phyloP scores from a whole-genome alignment of 352 stramenopile genomes.

The Pythium biforme region DNA sequence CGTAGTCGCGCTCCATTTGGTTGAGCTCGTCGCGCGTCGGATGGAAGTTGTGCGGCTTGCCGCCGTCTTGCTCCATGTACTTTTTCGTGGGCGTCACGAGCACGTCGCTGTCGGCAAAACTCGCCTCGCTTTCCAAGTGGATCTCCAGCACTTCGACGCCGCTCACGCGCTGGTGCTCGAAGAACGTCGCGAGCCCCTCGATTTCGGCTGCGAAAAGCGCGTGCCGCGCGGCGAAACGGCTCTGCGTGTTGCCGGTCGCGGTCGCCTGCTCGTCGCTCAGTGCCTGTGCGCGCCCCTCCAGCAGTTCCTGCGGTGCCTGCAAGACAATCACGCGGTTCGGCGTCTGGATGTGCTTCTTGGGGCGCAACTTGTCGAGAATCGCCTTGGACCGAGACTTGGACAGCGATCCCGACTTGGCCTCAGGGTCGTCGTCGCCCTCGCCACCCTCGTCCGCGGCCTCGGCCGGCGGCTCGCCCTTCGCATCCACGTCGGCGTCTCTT shows the following conservation, averaged over 20 bases:
- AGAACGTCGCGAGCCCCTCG: conserved; percentile 58
- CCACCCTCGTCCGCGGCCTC: conserved; percentile 24
- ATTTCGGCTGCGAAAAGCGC: conserved; percentile 47
- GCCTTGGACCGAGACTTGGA: conserved; percentile 39
- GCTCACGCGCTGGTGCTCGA: conserved; percentile 46
- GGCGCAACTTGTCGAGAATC: conserved; percentile 44
- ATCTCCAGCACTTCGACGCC: conserved; percentile 73
- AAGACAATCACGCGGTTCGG: conserved; percentile 78
- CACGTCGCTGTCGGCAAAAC: conserved; percentile 33
- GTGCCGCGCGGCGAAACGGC: conserved; percentile 46
- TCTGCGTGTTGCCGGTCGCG: conserved; percentile 61
- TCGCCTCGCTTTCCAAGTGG: conserved; percentile 42
- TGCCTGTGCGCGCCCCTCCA: conserved; percentile 56
- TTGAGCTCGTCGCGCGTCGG: conserved; percentile 68
- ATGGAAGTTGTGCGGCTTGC: conserved; percentile 79
- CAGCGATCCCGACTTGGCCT: conserved; percentile 18
- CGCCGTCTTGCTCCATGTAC: conserved; percentile 77
- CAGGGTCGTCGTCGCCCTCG: conserved; percentile 16
- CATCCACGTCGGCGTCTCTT: conserved; percentile 27
- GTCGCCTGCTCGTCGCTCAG: conserved; percentile 57
- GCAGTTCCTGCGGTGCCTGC: conserved; percentile 40
- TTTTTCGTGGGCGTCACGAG: conserved; percentile 52
- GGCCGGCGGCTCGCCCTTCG: conserved; percentile 16
- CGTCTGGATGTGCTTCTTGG: conserved; percentile 35
- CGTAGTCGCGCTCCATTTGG: conserved; percentile 40